A percentile compares a stretch with the other conserved stretches of the same genome.
phyloP scores from a whole-genome alignment of 768 basidiomycete species.

The Rhizopogon vulgaris region DNA sequence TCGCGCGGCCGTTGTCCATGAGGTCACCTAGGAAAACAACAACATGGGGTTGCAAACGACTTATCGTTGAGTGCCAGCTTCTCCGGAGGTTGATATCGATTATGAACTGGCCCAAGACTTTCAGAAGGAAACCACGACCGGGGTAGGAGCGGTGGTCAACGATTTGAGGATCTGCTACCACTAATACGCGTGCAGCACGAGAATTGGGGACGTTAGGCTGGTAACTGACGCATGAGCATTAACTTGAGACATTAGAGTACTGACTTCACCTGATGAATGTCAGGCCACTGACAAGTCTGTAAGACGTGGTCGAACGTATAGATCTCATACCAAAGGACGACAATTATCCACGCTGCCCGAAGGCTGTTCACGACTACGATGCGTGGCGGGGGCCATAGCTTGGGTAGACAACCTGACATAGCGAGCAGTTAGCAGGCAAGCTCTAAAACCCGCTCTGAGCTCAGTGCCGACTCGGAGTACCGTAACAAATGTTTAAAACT shows the following conservation, averaged over 20 bases:
- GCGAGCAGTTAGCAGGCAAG: background rate
- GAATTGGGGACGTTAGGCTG: slow-evolving; percentile 5
- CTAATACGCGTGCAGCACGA: slow-evolving; percentile 38
- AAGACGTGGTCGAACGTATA: slow-evolving; percentile 46
- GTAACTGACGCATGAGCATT: background rate
- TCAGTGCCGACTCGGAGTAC: too few relatives aligned
- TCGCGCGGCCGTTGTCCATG: slow-evolving; percentile 78
- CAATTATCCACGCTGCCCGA: slow-evolving; percentile 53
- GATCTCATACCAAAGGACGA: slow-evolving; percentile 68
- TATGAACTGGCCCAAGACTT: slow-evolving; percentile 54
- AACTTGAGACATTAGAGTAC: slow-evolving; percentile 11
- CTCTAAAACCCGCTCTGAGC: background rate
- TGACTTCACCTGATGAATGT: slow-evolving; percentile 27
- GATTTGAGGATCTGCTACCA: slow-evolving; percentile 87
- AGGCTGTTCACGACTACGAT: slow-evolving; percentile 39
- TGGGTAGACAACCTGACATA: background rate
- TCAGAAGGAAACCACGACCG: slow-evolving; percentile 45
- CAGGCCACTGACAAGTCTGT: slow-evolving; percentile 57
- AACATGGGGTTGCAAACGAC: slow-evolving; percentile 52
- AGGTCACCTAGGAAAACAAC: slow-evolving; percentile 88
- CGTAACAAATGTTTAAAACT: too few relatives aligned
- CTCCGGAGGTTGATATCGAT: slow-evolving; percentile 83
- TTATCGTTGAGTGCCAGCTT: slow-evolving; percentile 66
- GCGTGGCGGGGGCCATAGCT: slow-evolving; percentile 3
- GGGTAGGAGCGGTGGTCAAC: slow-evolving; percentile 73